phyloP scores from a whole-genome alignment of 2,329 filamentous ascomycete species.

The Calonectria hawksworthii region DNA sequence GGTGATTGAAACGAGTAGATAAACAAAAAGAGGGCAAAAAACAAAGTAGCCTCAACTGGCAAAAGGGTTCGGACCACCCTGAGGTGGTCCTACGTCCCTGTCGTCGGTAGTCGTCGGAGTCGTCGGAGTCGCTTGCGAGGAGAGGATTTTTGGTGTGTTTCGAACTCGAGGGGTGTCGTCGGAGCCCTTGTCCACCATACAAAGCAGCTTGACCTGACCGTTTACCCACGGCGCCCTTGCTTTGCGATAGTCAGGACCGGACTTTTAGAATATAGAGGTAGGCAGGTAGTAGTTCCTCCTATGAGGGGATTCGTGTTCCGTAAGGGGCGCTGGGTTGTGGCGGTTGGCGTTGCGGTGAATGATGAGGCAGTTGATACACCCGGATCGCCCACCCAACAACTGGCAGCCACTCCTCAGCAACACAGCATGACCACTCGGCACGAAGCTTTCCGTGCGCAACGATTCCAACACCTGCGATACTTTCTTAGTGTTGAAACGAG shows the following conservation, averaged over 20 bases:
- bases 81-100: conserved; percentile 45
- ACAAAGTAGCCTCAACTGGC: conserved; percentile 8
- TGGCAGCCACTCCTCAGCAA: conserved; percentile 9
- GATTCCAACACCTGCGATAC: conserved; percentile 10
- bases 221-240: conserved; percentile 44
- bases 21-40: background rate
- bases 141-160: conserved; percentile 8
- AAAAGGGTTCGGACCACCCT: conserved; percentile 48
- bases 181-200: conserved; percentile 28
- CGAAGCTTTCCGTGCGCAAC: conserved; percentile 25
- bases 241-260: conserved; percentile 17
- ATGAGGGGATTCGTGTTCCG: background rate
- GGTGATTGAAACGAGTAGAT: background rate
- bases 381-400: conserved; percentile 1
- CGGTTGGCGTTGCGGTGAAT: conserved; percentile 9
- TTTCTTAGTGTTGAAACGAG: conserved; percentile 32
- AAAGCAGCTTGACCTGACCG: conserved; percentile 47
- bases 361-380: conserved; percentile 12
- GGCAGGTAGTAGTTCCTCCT: background rate
- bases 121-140: conserved; percentile 25
- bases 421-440: background rate
- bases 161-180: conserved; percentile 32
- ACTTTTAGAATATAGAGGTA: conserved; percentile 30
- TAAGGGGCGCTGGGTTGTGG: background rate
- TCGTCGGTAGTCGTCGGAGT: conserved; percentile 13